A percentile compares a stretch with the other conserved stretches of the same genome.
Conservation (phyloP, 2,329 filamentous ascomycete species). For the Xylaria sp. region DNA sequence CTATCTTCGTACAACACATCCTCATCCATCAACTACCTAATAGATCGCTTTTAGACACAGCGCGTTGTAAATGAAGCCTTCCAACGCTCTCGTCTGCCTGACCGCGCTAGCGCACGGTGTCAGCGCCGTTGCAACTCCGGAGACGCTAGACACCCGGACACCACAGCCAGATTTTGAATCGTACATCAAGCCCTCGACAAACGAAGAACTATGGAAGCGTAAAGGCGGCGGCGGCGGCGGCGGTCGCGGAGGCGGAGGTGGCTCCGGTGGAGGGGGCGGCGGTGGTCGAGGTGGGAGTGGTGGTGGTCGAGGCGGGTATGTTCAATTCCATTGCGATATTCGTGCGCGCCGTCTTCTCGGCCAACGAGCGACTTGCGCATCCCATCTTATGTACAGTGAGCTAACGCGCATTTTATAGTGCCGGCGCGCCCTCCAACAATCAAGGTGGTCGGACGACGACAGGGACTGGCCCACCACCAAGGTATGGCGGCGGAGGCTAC, state of each 20-base stretch:
- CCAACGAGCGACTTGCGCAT: neutral
- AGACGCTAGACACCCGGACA: constrained; percentile 25
- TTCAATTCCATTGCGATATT: constrained; percentile 1
- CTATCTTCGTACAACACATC: neutral
- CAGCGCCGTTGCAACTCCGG: constrained; percentile 31
- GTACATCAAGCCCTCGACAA: constrained; percentile 30
- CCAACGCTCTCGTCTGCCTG: constrained; percentile 33
- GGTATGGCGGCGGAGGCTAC: constrained; percentile 66
- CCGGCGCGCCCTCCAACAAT: constrained; percentile 45
- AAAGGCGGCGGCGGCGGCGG: constrained; percentile 64
- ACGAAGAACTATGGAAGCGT: constrained; percentile 61
- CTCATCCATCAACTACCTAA: neutral
- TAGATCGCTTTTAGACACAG: constrained; percentile 13
- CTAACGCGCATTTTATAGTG: constrained; percentile 29
- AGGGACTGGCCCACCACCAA: constrained; percentile 62
- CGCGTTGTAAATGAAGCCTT: constrained; percentile 36
- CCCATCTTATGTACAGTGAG: neutral
- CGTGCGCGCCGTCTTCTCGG: neutral
- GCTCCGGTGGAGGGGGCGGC: constrained; percentile 27
- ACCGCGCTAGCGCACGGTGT: constrained; percentile 30
- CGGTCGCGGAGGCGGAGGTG: constrained; percentile 46
- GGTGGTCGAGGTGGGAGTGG: constrained; percentile 25
- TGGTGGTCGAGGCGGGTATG: constrained; percentile 15
- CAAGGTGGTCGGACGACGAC: constrained; percentile 58
- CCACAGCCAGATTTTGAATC: constrained; percentile 20